A percentile compares a stretch with the other conserved stretches of the same genome.
Conservation (phyloP, 305 asterid genomes). For the Fraxinus xanthoxyloides region DNA sequence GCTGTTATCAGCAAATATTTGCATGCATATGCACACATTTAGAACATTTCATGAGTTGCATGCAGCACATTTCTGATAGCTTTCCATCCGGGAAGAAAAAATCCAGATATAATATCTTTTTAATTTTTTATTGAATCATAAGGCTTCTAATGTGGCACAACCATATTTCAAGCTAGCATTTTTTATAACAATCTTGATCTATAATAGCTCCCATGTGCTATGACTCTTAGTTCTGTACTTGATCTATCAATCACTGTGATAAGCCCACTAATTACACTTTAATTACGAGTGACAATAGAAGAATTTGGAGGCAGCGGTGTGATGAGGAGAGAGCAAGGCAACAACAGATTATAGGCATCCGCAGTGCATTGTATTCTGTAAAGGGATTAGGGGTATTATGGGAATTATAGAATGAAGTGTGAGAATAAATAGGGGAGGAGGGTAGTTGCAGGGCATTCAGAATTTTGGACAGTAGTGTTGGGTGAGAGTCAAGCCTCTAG, state of each 20-base stretch:
- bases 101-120: neutral
- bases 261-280: neutral
- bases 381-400: neutral
- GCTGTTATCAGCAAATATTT: neutral
- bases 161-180: neutral
- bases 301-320: neutral
- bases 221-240: neutral
- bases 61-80: neutral
- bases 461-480: neutral
- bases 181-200: neutral
- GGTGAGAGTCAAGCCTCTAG: neutral
- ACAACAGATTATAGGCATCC: neutral
- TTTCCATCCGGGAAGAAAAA: neutral
- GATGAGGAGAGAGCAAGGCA: neutral
- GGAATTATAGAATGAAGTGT: neutral
- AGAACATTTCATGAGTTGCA: neutral
- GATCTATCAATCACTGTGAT: neutral
- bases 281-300: neutral
- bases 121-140: neutral
- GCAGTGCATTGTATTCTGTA: neutral
- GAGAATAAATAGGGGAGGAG: neutral
- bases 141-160: neutral
- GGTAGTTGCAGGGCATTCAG: neutral
- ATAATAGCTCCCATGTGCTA: neutral
- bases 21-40: neutral